These are phyloP conservation scores for Scutellaria barbata DNA, from an alignment of 257 asterid genomes.

Conservation along the genomic window DNA sequence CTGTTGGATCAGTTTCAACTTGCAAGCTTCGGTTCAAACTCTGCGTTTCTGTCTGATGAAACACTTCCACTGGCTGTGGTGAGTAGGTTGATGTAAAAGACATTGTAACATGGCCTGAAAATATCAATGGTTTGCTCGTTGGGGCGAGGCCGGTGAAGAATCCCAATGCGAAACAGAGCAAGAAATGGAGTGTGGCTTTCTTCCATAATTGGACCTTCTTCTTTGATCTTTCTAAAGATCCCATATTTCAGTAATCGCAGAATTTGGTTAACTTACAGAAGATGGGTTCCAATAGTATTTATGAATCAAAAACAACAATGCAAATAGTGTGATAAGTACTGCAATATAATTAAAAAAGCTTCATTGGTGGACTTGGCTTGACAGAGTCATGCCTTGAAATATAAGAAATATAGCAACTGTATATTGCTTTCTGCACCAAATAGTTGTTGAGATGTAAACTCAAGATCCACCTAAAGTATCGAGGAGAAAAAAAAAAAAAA, in stretches of 20 bases:
- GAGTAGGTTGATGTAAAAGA: slow-evolving; percentile 42
- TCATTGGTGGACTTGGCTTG: slow-evolving; percentile 47
- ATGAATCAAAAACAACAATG: slow-evolving; percentile 14
- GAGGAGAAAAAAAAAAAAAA: slow-evolving; percentile 13
- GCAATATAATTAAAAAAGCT: slow-evolving; percentile 38
- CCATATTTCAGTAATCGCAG: slow-evolving; percentile 41
- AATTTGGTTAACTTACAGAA: background rate
- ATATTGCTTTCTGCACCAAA: slow-evolving; percentile 64
- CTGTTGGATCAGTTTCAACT: slow-evolving; percentile 38
- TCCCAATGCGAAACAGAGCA: slow-evolving; percentile 81
- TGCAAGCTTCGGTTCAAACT: slow-evolving; percentile 38
- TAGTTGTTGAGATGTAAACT: slow-evolving; percentile 73
- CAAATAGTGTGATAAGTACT: background rate
- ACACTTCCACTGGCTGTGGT: slow-evolving; percentile 52
- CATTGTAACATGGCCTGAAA: slow-evolving; percentile 33
- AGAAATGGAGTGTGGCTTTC: slow-evolving; percentile 76
- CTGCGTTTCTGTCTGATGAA: slow-evolving; percentile 38
- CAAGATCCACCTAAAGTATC: slow-evolving; percentile 55
- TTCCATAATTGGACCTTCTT: slow-evolving; percentile 73
- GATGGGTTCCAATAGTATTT: background rate
- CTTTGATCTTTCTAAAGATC: slow-evolving; percentile 76
- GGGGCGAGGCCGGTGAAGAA: slow-evolving; percentile 95
- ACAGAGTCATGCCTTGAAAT: slow-evolving; percentile 60
- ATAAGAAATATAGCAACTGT: slow-evolving; percentile 48
- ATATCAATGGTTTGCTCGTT: slow-evolving; percentile 50